Conservation (phyloP, 495 filamentous ascomycete species). For the Penicillium steckii region DNA sequence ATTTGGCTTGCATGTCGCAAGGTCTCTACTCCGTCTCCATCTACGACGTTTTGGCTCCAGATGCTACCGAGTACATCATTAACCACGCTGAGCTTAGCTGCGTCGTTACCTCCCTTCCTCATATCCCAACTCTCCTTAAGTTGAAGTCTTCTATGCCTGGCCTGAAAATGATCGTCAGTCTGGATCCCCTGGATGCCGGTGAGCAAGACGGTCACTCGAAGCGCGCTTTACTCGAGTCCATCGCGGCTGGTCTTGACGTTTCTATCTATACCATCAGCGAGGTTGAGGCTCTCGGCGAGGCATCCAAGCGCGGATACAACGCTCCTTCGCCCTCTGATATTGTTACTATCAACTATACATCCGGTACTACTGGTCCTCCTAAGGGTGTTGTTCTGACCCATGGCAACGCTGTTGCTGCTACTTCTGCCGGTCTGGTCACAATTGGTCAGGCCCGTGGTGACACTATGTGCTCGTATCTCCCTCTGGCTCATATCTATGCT, state of each 20-base stretch:
- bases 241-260: constrained; percentile 71
- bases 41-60: constrained; percentile 91
- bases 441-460: constrained; percentile 53
- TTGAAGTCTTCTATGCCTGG: constrained; percentile 73
- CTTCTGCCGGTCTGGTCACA: constrained; percentile 55
- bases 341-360: constrained; percentile 97
- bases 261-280: constrained; percentile 74
- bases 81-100: constrained; percentile 78
- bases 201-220: constrained; percentile 80
- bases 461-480: constrained; percentile 80
- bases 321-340: constrained; percentile 73
- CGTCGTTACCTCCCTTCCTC: constrained; percentile 77
- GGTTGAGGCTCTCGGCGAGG: constrained; percentile 73
- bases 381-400: constrained; percentile 93
- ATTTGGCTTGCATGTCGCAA: constrained; percentile 88
- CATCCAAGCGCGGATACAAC: constrained; percentile 61
- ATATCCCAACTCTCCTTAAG: constrained; percentile 84
- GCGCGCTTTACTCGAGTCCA: constrained; percentile 65
- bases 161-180: constrained; percentile 83
- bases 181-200: constrained; percentile 83
- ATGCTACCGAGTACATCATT: constrained; percentile 91
- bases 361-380: constrained; percentile 89
- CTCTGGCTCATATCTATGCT: constrained; percentile 91
- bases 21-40: constrained; percentile 87
- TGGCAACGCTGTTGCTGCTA: constrained; percentile 71